phyloP scores from a whole-genome alignment of 2,329 filamentous ascomycete species.

The Fusarium euwallaceae region DNA sequence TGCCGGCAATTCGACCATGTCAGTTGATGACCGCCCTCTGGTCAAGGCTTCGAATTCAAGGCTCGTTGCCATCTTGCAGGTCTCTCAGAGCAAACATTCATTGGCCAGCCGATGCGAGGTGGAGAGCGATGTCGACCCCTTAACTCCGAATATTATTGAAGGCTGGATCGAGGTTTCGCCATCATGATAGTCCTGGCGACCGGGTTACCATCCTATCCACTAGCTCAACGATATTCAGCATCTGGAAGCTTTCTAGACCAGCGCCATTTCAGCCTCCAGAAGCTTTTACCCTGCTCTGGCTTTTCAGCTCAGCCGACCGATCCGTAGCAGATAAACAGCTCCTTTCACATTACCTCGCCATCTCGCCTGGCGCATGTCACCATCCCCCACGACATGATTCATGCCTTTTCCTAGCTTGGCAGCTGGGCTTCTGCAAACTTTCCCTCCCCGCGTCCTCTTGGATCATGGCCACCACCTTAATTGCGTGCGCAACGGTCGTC shows the following conservation, averaged over 20 bases:
- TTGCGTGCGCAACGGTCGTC: constrained; percentile 11
- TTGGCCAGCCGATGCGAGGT: background rate
- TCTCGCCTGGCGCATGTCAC: background rate
- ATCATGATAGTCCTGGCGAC: background rate
- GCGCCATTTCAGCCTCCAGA: constrained; percentile 11
- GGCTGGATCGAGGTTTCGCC: background rate
- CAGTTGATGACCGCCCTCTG: constrained; percentile 10
- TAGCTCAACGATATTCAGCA: background rate
- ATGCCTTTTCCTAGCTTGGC: constrained; percentile 9
- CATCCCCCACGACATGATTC: constrained; percentile 18
- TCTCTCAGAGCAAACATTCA: background rate
- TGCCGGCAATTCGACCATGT: constrained; percentile 21
- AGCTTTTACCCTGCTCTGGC: background rate
- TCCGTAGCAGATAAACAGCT: background rate
- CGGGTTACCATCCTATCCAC: background rate
- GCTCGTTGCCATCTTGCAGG: background rate
- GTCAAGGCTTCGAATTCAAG: constrained; percentile 7
- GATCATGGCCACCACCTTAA: background rate
- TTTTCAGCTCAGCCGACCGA: background rate
- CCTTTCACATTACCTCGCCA: background rate
- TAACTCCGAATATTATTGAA: constrained; percentile 2
- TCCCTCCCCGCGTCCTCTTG: constrained; percentile 1
- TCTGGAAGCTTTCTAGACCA: constrained; percentile 36
- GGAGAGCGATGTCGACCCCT: background rate
- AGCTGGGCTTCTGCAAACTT: background rate